Base-by-base conservation (phyloP, 2,329 filamentous ascomycete species). In the Zymoseptoria passerinii region DNA sequence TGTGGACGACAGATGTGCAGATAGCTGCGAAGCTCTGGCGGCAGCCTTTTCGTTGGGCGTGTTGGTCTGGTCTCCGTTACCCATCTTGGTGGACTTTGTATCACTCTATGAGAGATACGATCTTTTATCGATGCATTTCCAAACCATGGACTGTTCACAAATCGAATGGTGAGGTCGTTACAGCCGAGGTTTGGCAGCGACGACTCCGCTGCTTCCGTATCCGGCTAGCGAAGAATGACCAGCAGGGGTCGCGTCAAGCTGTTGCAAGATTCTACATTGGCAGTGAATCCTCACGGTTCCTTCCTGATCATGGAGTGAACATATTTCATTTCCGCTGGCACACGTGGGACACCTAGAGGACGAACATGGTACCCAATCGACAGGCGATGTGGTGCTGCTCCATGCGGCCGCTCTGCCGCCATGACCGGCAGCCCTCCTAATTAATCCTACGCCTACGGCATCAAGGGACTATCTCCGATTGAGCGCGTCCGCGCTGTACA, bases 1-100 rank as follows among this genome's bases (percentile, higher is more conserved):
- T 20, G 48, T 28, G 23, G 28, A 44, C 5, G 59, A 57, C 1
- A 72, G 56, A 29, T 72, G 70, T 18, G 61, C 58, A 13, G 67
- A 68, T 28, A 72, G 50, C 63, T 72, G 70, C 27, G 58, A 55
- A 57, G 64, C 65, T 62, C 68, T 56, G 2, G 64, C 62, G 8
- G 63, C 54, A 48, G 68, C 68, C 51, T 66, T 64, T 44, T 56
- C 50, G n/a, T 49, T 49, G 35, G 35, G 18, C 53, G 19, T 27
- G n/a, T 55, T 55, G 9, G 53, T 16, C 20, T 48, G 29, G n/a
- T 55, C 35, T 23, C 48, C 53, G 29, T 55, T 44, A 7, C 18
- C 51, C 51, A 53, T 53, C 13, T 9, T 53, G 27, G 16, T n/a
- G 10, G 7, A 16, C 1, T 16, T 1, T 40, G n/a, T 44, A 44